Base-by-base conservation (phyloP, 2,329 filamentous ascomycete species). In the Alternaria gaisen region DNA sequence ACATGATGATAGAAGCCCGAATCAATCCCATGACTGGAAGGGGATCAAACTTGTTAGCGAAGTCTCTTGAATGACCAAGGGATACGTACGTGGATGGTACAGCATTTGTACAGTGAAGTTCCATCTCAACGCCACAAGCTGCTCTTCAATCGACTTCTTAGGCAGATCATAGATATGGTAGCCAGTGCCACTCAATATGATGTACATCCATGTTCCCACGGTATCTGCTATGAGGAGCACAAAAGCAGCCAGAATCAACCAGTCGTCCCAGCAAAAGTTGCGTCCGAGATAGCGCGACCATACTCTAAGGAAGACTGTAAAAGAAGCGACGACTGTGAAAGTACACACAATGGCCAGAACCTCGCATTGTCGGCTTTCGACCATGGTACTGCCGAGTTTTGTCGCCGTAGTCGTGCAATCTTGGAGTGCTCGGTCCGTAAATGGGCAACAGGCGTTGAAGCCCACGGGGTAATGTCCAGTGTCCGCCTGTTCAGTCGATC, bases 1-100 rank as follows among this genome's bases (percentile, higher is more conserved):
- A 79, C 65, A 77, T 65, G 47, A 80, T 76, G 53, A 79, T 75
- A 12, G 77, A 78, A 22, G 75, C 75, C 51, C 77, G 71, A 52
- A 79, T 77, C 7, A 71, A 54, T n/a, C 73, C 72, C 69, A 79
- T 75, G 52, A 78, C 63, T 60, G 40, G 4, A 30, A 18, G 11
- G 34, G 40, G 9, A 32, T 26, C 16, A 8, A 8, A 26, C 5
- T 24, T 30, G 58, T 64, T 30, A 64, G 61, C 40, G 8, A 14
- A 24, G 12, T 40, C 3, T 36, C 22, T 12, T n/a, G 14, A n/a
- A 0, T 16, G 20, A 24, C 20, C 14, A 20, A 28, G 14, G 48
- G 6, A 34, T 42, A 60, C 53, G 22, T 53, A 64, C 61, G 44
- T 9, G 77, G 77, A 44, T 80, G 77, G 55, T 79, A 80, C 40